phyloP scores from a whole-genome alignment of 208 protist genomes.

The Leishmania amazonensis region DNA sequence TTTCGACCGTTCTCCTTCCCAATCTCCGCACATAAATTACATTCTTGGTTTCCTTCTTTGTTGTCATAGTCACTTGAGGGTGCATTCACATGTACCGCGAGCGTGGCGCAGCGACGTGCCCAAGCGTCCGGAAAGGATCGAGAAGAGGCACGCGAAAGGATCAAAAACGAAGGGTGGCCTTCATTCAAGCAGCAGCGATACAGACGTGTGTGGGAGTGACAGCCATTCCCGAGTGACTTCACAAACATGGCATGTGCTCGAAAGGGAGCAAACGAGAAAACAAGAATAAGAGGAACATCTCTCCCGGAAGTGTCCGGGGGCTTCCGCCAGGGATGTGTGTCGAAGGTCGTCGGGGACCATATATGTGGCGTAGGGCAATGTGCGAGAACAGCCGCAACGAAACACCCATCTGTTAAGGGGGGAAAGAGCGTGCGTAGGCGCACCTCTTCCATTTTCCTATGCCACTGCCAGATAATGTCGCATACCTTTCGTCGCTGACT shows the following conservation, averaged over 20 bases:
- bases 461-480: neutral
- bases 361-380: neutral
- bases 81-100: neutral
- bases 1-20: neutral
- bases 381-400: neutral
- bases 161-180: neutral
- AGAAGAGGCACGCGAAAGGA: neutral
- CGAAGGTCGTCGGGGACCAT: neutral
- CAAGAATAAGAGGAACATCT: too few relatives aligned
- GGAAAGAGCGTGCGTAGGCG: neutral
- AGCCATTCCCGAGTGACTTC: neutral
- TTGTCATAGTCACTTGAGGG: neutral
- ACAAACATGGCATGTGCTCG: neutral
- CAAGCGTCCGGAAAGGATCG: neutral
- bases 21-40: neutral
- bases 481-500: neutral
- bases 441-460: neutral
- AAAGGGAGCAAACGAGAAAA: neutral
- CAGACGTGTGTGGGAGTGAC: neutral
- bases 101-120: neutral
- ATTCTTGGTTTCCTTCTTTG: neutral
- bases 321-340: neutral
- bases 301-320: neutral
- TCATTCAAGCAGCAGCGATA: neutral
- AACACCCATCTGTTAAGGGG: neutral